Evolutionary conservation across 169 alveolate genomes (phyloP), one percentile per base, ranked within the genome.

Genomic region (Miamiensis avidus): DNA sequence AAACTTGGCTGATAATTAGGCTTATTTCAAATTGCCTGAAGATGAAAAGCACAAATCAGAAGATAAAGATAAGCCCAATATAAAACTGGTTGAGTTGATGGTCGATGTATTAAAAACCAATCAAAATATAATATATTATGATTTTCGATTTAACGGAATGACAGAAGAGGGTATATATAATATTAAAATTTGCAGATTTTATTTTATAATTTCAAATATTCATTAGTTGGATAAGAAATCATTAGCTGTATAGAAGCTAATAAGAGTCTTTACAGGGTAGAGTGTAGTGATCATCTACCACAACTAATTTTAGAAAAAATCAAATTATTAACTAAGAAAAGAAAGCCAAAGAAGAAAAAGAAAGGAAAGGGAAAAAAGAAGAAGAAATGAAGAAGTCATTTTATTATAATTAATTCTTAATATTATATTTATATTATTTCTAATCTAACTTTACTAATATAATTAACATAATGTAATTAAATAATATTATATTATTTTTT

Each of bases 311-410:
- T 77, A 64, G 86, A 79, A 73, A 85, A 34, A 31, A 73, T 78
- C 6, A 85, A 85, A 64, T 34, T 73, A 34, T 33, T 85, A 0
- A 85, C 84, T 33, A 79, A 85, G 72, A 85, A 85, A 77, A 79
- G 89, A 30, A 85, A 85, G 27, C 89, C 86, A 76, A 85, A 85
- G 65, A 85, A 85, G 28, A 85, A 85, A 82, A 85, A 85, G 84
- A 85, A 85, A 69, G 31, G 81, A n/a, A 84, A 84, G 31, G 81
- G 34, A 65, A 84, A 84, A 82, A 78, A 78, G 85, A 85, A 85
- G 20, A 49, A 49, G 69, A 49, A 49, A 49, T 4, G 69, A 49
- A 49, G 20, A 49, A 49, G 20, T 49, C 26, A 49, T 49, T 49
- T 49, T 49, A 11, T 49, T 49, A 49, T 20, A 11, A 49, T 11